Evolutionary conservation across 1,284 basidiomycete species (phyloP).

Genomic region (Rugiboletus extremiorientalis): DNA sequence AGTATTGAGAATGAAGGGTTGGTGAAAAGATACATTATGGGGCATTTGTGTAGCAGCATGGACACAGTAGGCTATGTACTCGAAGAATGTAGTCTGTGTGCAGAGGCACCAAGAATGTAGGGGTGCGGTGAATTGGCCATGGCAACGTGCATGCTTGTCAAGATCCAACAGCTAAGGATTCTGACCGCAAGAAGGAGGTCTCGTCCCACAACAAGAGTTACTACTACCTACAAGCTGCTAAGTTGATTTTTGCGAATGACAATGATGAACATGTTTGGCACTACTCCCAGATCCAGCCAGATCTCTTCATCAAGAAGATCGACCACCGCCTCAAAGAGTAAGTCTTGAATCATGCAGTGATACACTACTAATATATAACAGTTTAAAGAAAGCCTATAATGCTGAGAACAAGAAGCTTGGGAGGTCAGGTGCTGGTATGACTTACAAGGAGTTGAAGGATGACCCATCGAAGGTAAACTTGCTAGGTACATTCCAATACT

Average conservation of each 20-base stretch:
- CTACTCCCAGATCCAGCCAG: background rate
- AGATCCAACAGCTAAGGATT: too few species aligned
- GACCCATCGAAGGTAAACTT: background rate
- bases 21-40: too few species aligned
- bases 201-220: background rate
- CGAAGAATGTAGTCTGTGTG: too few species aligned
- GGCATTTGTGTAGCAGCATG: too few species aligned
- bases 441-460: background rate
- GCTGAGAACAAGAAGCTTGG: background rate
- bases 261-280: background rate
- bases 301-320: background rate
- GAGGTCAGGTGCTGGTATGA: background rate
- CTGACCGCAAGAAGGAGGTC: background rate
- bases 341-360: background rate
- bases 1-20: too few species aligned
- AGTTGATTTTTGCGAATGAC: background rate
- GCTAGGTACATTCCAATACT: background rate
- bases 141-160: too few species aligned
- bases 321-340: background rate
- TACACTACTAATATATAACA: background rate
- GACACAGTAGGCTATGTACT: too few species aligned
- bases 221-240: background rate
- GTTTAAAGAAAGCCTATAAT: background rate
- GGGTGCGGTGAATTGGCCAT: too few species aligned
- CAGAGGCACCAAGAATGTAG: too few species aligned